phyloP scores from a whole-genome alignment of 164 flowering plant species.

The Saururus chinensis region DNA sequence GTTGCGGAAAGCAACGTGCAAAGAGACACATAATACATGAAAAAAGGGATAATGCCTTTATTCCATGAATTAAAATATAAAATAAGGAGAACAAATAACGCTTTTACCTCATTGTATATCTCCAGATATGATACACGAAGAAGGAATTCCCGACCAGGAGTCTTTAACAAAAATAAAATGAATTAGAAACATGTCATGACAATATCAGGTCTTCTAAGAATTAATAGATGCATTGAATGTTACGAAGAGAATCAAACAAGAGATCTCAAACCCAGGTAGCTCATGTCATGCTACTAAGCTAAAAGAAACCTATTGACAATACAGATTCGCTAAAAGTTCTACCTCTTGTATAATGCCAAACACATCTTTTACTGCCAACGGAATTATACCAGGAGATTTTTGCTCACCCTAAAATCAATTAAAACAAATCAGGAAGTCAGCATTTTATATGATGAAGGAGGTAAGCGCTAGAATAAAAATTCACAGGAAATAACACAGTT shows the following conservation, averaged over 20 bases:
- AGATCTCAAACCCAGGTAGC: too few species aligned
- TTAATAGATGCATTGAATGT: too few species aligned
- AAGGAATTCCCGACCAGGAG: conserved; percentile 67
- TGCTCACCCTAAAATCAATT: conserved; percentile 53
- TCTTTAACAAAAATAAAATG: conserved; percentile 18
- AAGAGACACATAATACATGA: conserved; percentile 1
- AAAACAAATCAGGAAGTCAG: neutral
- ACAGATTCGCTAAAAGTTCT: conserved; percentile 1
- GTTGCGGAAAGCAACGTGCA: neutral
- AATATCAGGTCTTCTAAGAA: too few species aligned
- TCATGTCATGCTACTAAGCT: too few species aligned
- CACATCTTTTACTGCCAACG: conserved; percentile 77
- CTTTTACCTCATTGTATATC: conserved; percentile 87
- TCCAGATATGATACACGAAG: conserved; percentile 86
- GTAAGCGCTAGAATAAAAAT: too few species aligned
- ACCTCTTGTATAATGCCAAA: conserved; percentile 86
- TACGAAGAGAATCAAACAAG: conserved; percentile 8
- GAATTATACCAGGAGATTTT: conserved; percentile 76
- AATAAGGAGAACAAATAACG: neutral
- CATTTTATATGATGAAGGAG: too few species aligned
- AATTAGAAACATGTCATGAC: neutral
- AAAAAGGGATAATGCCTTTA: neutral
- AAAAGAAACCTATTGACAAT: too few species aligned
- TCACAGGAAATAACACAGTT: too few species aligned
- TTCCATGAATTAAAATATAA: neutral